Base-by-base conservation (phyloP, 2,329 filamentous ascomycete species). In the Fragosphaeria purpurea region DNA sequence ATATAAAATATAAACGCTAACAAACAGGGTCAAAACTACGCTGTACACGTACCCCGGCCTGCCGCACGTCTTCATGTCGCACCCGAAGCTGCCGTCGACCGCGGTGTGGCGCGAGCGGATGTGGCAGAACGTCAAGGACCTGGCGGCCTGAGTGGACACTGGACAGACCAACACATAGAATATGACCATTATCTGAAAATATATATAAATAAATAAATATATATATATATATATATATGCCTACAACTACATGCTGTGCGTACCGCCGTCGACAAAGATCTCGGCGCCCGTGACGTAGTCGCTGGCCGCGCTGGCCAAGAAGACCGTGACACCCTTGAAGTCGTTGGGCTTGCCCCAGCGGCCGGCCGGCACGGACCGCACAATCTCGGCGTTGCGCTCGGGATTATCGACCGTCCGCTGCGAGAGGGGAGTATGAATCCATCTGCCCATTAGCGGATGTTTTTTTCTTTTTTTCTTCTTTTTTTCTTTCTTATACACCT, bases 301-400 rank as follows among this genome's bases (percentile, higher is more conserved):
- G 63, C 77, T 80, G 33, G 76, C 48, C 80, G 55, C 68, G 58
- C 80, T 78, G 4, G 79, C 80, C 61, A 86, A 62, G 60, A 73
- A 85, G 34, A 85, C 75, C 5, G 80, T 74, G 1, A 72, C 74
- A 1, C 82, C 82, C 65, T 82, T 83, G 60, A 86, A 85, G 60
- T 50, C 48, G 9, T 30, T 35, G 12, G 48, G 48, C 13, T 30
- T 6, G 10, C 48, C 86, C 83, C 50, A 84, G 80, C 0, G 82
- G 77, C 22, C 60, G 69, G 0, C 70, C 59, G 73, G 63, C 6
- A 51, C 44, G 7, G 41, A 44, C 40, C 45, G 39, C 6, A 34
- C 6, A 4, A 41, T 51, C 7, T 32, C 12, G 6, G 34, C 46
- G 39, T 37, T 47, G 10, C 7, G 22, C 4, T 38, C 12, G 11